Evolutionary conservation across 352 stramenopile genomes (phyloP).

Genomic region (Saprolegnia parasitica): DNA sequence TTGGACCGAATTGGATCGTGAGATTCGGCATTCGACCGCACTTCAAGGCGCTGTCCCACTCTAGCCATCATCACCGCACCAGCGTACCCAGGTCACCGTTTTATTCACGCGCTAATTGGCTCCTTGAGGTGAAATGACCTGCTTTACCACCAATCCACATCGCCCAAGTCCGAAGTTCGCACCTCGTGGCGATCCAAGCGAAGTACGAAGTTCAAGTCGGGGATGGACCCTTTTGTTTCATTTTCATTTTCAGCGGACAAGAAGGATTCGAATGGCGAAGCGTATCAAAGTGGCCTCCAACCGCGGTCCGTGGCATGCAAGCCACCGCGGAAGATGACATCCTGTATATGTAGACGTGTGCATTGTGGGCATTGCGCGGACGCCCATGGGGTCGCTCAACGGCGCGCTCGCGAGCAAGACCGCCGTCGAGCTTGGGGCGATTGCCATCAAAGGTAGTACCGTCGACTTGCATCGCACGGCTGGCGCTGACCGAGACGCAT

Average conservation of each 20-base stretch:
- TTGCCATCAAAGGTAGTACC: constrained; percentile 77
- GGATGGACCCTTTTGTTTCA: not conserved
- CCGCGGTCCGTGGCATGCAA: constrained; percentile 8
- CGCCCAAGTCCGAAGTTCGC: not conserved
- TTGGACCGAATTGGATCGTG: not conserved
- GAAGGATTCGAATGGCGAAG: constrained; percentile 14
- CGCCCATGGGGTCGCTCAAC: constrained; percentile 95
- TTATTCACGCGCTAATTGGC: constrained; percentile 8
- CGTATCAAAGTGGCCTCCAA: constrained; percentile 14
- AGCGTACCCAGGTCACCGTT: not conserved
- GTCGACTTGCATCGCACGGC: not conserved
- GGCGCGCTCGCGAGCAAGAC: constrained; percentile 85
- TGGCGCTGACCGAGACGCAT: not conserved
- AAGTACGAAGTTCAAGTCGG: constrained; percentile 18
- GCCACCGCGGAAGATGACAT: not conserved
- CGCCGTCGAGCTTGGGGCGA: constrained; percentile 88
- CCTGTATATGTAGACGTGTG: constrained; percentile 66
- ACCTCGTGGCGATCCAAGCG: constrained; percentile 1
- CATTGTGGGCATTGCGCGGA: constrained; percentile 94
- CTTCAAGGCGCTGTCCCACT: not conserved
- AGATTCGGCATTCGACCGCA: not conserved
- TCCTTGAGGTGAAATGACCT: not conserved
- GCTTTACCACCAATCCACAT: constrained; percentile 4
- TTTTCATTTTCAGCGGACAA: constrained; percentile 5
- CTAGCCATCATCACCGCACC: not conserved